Percentiles rank a stretch among this genome's conserved stretches.
Evolutionary conservation across 2,329 filamentous ascomycete species (phyloP).

Genomic region (Fusarium foetens): DNA sequence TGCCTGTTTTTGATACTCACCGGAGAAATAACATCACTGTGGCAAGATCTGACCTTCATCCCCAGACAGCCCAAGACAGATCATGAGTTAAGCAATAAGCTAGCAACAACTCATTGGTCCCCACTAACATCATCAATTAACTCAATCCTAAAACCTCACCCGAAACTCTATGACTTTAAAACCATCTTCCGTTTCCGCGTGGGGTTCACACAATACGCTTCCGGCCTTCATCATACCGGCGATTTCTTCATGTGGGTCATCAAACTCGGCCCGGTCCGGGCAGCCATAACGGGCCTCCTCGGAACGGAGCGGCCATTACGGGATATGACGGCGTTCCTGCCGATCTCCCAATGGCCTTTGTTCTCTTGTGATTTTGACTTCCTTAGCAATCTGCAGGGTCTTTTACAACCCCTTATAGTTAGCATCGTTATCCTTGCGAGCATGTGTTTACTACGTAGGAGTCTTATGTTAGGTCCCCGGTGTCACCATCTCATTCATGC

Average conservation of each 20-base stretch:
- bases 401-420: neutral
- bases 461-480: neutral
- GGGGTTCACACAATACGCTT: constrained; percentile 23
- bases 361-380: constrained; percentile 9
- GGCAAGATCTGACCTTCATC: neutral
- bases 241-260: constrained; percentile 27
- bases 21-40: constrained; percentile 9
- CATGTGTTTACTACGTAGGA: neutral
- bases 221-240: constrained; percentile 16
- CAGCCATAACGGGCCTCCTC: constrained; percentile 21
- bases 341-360: constrained; percentile 17
- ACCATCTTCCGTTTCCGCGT: neutral
- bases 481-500: neutral
- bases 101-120: neutral
- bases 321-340: constrained; percentile 23
- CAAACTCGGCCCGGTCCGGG: constrained; percentile 41
- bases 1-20: neutral
- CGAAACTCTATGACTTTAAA: neutral
- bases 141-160: neutral
- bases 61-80: neutral
- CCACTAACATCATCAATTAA: neutral
- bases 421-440: constrained; percentile 2
- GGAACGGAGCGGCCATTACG: constrained; percentile 21
- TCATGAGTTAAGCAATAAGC: neutral
- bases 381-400: constrained; percentile 33